Conservation (phyloP, 2,329 filamentous ascomycete genomes). For the Ophiostoma sp. region DNA sequence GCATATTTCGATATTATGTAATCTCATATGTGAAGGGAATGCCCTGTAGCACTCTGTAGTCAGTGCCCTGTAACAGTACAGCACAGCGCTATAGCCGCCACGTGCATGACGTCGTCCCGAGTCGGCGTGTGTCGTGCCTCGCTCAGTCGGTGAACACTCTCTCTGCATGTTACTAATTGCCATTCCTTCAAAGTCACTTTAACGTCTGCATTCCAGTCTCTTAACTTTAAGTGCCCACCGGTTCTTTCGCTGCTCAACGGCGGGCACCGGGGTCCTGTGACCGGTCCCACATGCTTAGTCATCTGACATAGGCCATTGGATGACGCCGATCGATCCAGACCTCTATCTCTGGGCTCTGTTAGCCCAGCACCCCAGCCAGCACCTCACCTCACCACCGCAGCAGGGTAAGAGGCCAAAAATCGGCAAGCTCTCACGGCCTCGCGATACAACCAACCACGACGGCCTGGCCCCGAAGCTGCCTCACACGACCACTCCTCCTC, state of each 20-base stretch:
- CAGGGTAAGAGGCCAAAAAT: constrained; percentile 11
- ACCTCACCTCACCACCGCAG: background rate
- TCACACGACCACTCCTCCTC: background rate
- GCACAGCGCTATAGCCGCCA: background rate
- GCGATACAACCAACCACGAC: background rate
- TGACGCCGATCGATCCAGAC: constrained; percentile 18
- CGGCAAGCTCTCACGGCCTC: constrained; percentile 6
- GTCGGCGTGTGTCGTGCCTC: background rate
- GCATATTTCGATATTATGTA: background rate
- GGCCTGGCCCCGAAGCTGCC: constrained; percentile 12
- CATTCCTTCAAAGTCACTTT: background rate
- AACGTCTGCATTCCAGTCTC: background rate
- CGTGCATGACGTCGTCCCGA: constrained; percentile 2
- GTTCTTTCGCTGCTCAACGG: background rate
- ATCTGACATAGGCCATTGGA: constrained; percentile 18
- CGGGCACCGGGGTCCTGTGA: constrained; percentile 3
- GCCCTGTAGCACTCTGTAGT: background rate
- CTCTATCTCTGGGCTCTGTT: background rate
- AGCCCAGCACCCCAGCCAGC: background rate
- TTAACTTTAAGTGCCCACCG: background rate
- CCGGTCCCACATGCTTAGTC: constrained; percentile 20
- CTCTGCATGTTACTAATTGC: background rate
- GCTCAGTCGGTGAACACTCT: background rate
- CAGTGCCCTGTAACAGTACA: background rate
- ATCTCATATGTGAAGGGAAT: background rate